These are phyloP conservation scores for Plectosphaerella sp. DNA, from an alignment of 2,329 filamentous ascomycete genomes.

Conservation along the genomic window DNA sequence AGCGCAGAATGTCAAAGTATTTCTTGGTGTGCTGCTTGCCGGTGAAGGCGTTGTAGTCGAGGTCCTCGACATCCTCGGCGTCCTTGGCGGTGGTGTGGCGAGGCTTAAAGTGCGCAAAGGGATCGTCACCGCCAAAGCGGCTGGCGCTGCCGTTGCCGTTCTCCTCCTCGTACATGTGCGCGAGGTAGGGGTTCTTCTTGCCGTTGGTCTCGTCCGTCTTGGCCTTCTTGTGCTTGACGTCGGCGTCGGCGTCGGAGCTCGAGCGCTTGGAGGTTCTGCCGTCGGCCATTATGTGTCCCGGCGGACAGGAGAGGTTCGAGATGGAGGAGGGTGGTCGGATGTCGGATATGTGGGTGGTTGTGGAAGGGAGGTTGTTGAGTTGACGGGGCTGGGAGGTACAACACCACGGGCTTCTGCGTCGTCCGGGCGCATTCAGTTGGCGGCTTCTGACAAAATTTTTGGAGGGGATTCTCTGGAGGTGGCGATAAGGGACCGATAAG, in stretches of 20 bases:
- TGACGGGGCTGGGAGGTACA: too few relatives aligned
- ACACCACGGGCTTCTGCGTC: too few relatives aligned
- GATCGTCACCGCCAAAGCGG: slow-evolving; percentile 15
- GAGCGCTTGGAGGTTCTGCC: slow-evolving; percentile 35
- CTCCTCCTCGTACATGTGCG: slow-evolving; percentile 72
- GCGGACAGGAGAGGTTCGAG: neutral
- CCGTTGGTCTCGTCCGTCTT: slow-evolving; percentile 21
- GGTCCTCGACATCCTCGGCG: slow-evolving; percentile 72
- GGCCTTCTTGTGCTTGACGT: slow-evolving; percentile 33
- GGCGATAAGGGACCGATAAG: neutral
- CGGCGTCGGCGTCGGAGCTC: slow-evolving; percentile 35
- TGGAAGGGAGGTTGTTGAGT: too few relatives aligned
- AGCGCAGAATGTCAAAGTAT: slow-evolving; percentile 88
- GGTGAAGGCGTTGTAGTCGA: slow-evolving; percentile 82
- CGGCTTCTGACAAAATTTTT: neutral
- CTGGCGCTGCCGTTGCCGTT: slow-evolving; percentile 25
- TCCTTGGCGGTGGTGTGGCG: slow-evolving; percentile 76
- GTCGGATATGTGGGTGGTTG: neutral
- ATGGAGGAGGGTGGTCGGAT: neutral
- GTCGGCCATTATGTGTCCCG: slow-evolving; percentile 31
- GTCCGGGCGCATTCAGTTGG: too few relatives aligned
- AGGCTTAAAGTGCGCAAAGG: slow-evolving; percentile 64
- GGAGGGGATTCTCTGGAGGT: neutral
- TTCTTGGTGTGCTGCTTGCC: slow-evolving; percentile 69
- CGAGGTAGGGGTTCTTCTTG: slow-evolving; percentile 78